Evolutionary conservation across 805 yeast species (phyloP), one percentile per base, ranked within the genome.

Genomic region (Komagataella ulmi): DNA sequence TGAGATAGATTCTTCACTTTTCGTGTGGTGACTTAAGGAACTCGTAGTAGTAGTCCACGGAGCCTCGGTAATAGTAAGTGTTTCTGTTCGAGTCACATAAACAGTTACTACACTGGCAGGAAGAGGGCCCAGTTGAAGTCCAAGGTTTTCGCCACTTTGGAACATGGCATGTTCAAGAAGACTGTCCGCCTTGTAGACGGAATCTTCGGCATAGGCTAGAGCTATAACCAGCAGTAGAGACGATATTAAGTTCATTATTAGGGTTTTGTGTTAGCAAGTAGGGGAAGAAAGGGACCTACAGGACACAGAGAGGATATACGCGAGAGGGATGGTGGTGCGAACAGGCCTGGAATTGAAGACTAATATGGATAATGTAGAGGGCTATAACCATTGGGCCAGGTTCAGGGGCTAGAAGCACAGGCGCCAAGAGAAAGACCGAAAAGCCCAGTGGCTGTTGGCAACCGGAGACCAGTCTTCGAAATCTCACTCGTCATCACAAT

Each of bases 61-160:
- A 6, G 30, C 40, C 12, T 21, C 40, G 14, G 48, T 24, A 18
- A 46, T 12, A n/a, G 30, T 23, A n/a, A 48, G 45, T 14, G 36
- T 17, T 19, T 24, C 36, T n/a, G 50, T 48, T 21, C 17, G 21
- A 10, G 50, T 48, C 19, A 48, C 50, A 48, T 48, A 48, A n/a
- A 48, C 50, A 7, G 50, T 48, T 30, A 30, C 40, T 14, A 30
- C 40, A 30, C 40, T 30, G 14, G 40, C 40, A 30, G 40, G 14
- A 30, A n/a, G 4, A 14, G 40, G 8, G 14, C 40, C 40, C 12
- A 30, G 40, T 30, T 30, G 40, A 8, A 30, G 40, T 10, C 40
- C 40, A 30, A 30, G 40, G 14, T 30, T 30, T 10, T 30, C 40
- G 40, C 40, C 40, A 30, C 14, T 30, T 30, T 30, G 40, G 14